Evolutionary conservation across 208 protist genomes (phyloP).

Genomic region (Leishmania aethiopica): DNA sequence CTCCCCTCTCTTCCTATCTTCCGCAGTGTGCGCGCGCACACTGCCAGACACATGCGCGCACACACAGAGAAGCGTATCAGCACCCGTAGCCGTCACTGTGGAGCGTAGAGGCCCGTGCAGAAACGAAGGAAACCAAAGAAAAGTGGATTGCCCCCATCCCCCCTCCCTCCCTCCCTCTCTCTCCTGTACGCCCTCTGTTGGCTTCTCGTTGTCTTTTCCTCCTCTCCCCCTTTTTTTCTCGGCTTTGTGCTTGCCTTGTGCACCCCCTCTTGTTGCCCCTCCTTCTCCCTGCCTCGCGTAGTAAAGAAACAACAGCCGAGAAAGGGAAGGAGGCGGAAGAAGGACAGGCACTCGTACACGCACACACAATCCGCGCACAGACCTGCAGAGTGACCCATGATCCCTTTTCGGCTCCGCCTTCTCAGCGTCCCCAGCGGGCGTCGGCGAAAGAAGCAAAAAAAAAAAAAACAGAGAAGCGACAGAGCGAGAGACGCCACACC

Average conservation of each 20-base stretch:
- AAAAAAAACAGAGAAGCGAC: background rate
- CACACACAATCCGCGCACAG: background rate
- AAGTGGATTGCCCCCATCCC: too few relatives aligned
- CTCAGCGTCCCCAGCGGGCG: background rate
- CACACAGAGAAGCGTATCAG: background rate
- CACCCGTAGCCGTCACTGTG: background rate
- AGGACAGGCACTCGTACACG: background rate
- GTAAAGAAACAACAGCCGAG: background rate
- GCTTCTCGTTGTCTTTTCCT: background rate
- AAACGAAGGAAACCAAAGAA: background rate
- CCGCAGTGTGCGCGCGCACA: background rate
- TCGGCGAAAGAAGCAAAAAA: background rate
- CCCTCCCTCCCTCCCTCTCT: too few relatives aligned
- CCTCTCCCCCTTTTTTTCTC: background rate
- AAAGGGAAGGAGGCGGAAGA: background rate
- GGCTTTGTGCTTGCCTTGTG: background rate
- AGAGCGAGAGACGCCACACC: too few relatives aligned
- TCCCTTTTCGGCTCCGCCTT: background rate
- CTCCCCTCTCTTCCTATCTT: background rate
- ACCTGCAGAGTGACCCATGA: background rate
- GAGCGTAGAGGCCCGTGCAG: background rate
- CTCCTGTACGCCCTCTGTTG: background rate
- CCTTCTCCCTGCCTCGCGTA: background rate
- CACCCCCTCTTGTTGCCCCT: background rate
- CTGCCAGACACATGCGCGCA: background rate